Base-by-base conservation (phyloP, 2,329 filamentous ascomycete genomes). In the Huntiella savannae region DNA sequence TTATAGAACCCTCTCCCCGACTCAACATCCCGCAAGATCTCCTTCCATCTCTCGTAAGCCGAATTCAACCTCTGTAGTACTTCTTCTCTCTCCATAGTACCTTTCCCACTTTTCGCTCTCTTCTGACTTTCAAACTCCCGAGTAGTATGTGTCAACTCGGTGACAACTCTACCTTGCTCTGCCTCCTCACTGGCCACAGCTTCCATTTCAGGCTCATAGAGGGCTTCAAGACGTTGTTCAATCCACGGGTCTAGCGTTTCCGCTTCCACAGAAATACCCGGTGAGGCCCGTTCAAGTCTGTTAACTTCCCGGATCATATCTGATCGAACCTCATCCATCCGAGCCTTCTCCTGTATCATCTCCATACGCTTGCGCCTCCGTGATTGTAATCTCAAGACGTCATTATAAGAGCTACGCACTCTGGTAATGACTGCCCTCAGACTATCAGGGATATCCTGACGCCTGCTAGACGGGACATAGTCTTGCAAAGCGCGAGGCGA, bases 1-100 rank as follows among this genome's bases (percentile, higher is more conserved):
- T 98, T 98, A 65, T 96, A 98, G 59, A 98, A 98, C 59, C 91
- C 95, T 45, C 88, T 71, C 1, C 85, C 91, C 0, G 82, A 83
- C 53, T 96, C 88, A 2, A 95, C 70, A 57, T 96, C 94, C 53
- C 75, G 83, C 48, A 94, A 77, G 48, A 96, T 84, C 59, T 98
- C 88, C 63, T 94, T 94, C 66, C 96, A 96, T 62, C 88, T 92
- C 61, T 86, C 77, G 59, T 93, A 96, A 1, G 85, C 88, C 52
- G 82, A 86, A 60, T 96, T 88, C 7, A 98, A 67, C 51, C 73
- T 77, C 61, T 98, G 91, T 42, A 98, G 63, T 0, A 85, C 86
- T 53, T 81, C 73, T 59, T 96, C 88, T 11, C 91, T 76, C 57
- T 93, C 86, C 50, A 63, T 60, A 52, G 85, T 66, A 40, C 71